phyloP scores from a whole-genome alignment of 140 eudicot species.

The Anethum foeniculum region DNA sequence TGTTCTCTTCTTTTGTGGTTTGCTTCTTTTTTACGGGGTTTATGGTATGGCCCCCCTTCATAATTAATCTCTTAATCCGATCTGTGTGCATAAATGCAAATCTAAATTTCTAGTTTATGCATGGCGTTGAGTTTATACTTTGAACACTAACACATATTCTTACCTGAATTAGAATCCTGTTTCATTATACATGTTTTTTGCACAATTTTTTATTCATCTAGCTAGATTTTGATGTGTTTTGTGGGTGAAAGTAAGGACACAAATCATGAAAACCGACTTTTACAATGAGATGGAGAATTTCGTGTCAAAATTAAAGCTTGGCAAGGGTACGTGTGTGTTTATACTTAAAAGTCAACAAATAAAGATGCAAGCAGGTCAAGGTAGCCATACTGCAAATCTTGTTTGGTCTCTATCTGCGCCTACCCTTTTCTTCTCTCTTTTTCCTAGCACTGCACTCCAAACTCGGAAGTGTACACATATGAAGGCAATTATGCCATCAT shows the following conservation, averaged over 20 bases:
- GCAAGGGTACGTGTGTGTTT: background rate
- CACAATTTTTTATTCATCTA: no score
- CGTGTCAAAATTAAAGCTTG: background rate
- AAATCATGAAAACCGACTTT: no score
- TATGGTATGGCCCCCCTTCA: background rate
- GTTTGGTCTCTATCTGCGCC: background rate
- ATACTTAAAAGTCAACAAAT: background rate
- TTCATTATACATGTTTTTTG: no score
- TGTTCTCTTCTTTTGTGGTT: background rate
- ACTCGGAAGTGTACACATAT: background rate
- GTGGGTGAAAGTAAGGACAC: no score
- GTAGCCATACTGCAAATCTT: background rate
- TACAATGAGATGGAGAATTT: no score
- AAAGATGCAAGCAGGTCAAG: background rate
- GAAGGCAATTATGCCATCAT: background rate
- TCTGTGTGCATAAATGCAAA: no score
- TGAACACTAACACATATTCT: no score
- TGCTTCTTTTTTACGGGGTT: background rate
- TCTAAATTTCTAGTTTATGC: no score
- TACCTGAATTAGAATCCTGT: no score
- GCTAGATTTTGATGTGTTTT: no score
- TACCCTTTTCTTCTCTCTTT: background rate
- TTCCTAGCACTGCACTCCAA: background rate
- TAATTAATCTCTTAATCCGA: no score
- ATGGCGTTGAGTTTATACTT: no score